Evolutionary conservation across 176 grass and related monocot genomes (phyloP).

Genomic region (Raddia guianensis): DNA sequence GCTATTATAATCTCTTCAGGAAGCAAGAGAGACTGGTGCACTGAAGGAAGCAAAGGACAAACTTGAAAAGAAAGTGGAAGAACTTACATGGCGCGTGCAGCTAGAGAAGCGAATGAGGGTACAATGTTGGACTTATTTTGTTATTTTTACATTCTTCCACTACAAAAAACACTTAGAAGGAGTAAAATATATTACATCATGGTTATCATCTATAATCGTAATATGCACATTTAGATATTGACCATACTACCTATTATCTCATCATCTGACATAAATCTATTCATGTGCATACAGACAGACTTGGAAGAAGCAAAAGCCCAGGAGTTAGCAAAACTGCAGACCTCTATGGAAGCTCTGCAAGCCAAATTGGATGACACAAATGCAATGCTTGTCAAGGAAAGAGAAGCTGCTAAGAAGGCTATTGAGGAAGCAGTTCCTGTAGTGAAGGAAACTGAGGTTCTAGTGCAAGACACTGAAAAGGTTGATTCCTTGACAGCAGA

Average conservation of each 20-base stretch:
- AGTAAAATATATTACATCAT: slow-evolving; percentile 27
- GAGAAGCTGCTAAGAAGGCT: slow-evolving; percentile 65
- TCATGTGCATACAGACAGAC: slow-evolving; percentile 63
- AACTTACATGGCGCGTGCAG: slow-evolving; percentile 96
- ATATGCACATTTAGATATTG: slow-evolving; percentile 27
- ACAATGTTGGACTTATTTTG: slow-evolving; percentile 45
- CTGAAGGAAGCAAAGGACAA: slow-evolving; percentile 99
- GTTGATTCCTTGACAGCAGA: slow-evolving; percentile 79
- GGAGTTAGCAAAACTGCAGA: slow-evolving; percentile 82
- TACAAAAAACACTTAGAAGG: slow-evolving; percentile 10
- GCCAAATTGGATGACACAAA: slow-evolving; percentile 88
- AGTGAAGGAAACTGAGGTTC: slow-evolving; percentile 75
- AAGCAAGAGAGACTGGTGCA: slow-evolving; percentile 96
- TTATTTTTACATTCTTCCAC: slow-evolving; percentile 17
- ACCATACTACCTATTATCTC: slow-evolving; percentile 10
- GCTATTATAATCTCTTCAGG: slow-evolving; percentile 56
- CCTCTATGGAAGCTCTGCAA: slow-evolving; percentile 77
- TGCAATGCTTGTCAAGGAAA: slow-evolving; percentile 72
- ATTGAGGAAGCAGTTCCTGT: slow-evolving; percentile 86
- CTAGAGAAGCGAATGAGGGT: slow-evolving; percentile 94
- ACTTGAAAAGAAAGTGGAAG: slow-evolving; percentile 98
- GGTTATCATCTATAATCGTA: slow-evolving; percentile 19
- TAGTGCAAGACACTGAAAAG: slow-evolving; percentile 93
- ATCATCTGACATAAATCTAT: slow-evolving; percentile 48
- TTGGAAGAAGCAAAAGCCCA: slow-evolving; percentile 92